phyloP scores from a whole-genome alignment of 306 rosid species.

The Dalbergia cultrata region DNA sequence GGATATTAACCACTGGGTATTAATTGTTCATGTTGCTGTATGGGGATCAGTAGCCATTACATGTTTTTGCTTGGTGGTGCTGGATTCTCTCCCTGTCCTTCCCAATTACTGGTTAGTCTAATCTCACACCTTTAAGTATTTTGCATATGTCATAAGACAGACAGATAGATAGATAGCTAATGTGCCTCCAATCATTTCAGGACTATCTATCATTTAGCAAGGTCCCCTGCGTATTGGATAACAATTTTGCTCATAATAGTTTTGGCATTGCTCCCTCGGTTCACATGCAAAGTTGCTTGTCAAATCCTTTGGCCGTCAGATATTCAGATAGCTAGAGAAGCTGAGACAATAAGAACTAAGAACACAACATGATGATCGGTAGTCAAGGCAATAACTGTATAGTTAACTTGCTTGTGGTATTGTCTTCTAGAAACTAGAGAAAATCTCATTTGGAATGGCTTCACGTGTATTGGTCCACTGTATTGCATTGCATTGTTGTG shows the following conservation, averaged over 20 bases:
- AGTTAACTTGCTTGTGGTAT: constrained; percentile 39
- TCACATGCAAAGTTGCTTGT: constrained; percentile 61
- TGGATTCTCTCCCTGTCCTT: constrained; percentile 79
- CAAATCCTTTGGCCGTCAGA: constrained; percentile 75
- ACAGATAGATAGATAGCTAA: constrained; percentile 40
- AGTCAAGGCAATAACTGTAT: constrained; percentile 54
- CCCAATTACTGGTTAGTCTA: constrained; percentile 82
- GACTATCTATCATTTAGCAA: constrained; percentile 74
- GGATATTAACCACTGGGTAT: constrained; percentile 74
- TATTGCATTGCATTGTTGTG: constrained; percentile 34
- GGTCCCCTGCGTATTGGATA: constrained; percentile 72
- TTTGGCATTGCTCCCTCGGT: constrained; percentile 81
- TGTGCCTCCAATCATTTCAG: constrained; percentile 52
- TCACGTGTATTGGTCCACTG: neutral
- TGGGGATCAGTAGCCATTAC: constrained; percentile 89
- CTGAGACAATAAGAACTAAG: constrained; percentile 53
- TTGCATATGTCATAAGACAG: neutral
- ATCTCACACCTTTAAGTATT: constrained; percentile 31
- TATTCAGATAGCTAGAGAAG: constrained; percentile 86
- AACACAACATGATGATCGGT: constrained; percentile 37
- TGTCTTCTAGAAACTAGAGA: constrained; percentile 45
- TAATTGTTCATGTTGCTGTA: constrained; percentile 70
- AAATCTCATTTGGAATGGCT: constrained; percentile 7
- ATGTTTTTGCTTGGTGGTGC: constrained; percentile 71
- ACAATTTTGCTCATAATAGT: constrained; percentile 68